Evolutionary conservation across 441 rosid genomes (phyloP).

Genomic region (Croton setiger): DNA sequence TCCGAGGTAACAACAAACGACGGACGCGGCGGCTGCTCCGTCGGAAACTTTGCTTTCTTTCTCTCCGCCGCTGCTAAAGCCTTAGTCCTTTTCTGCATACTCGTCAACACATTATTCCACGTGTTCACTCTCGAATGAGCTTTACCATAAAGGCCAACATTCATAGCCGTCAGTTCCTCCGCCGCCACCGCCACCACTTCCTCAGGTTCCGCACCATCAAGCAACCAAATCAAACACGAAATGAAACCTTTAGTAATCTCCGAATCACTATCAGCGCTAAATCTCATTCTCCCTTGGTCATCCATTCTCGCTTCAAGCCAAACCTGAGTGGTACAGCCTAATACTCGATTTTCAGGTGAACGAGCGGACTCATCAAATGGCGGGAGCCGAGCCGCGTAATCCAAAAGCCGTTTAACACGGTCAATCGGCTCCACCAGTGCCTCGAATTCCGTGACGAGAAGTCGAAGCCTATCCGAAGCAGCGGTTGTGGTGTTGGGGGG

Average conservation of each 20-base stretch:
- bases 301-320: constrained; percentile 65
- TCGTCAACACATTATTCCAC: constrained; percentile 71
- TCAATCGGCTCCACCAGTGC: constrained; percentile 75
- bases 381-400: constrained; percentile 59
- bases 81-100: constrained; percentile 62
- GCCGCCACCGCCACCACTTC: constrained; percentile 54
- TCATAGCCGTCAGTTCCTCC: constrained; percentile 24
- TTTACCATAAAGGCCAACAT: constrained; percentile 19
- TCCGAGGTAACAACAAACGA: neutral
- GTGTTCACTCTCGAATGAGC: constrained; percentile 63
- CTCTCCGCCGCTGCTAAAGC: constrained; percentile 30
- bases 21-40: constrained; percentile 13
- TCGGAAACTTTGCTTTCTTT: constrained; percentile 8
- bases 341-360: constrained; percentile 49
- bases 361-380: constrained; percentile 64
- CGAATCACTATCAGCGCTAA: constrained; percentile 78
- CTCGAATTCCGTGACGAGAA: constrained; percentile 63
- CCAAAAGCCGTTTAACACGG: constrained; percentile 60
- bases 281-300: constrained; percentile 52
- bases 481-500: constrained; percentile 13
- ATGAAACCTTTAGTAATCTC: constrained; percentile 82
- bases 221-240: constrained; percentile 69
- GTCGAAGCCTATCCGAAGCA: constrained; percentile 38
- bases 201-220: constrained; percentile 71
- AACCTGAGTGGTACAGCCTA: constrained; percentile 87